A percentile compares a stretch with the other conserved stretches of the same genome.
Conservation (phyloP, 345 rosid genomes). For the Garcia nutans region DNA sequence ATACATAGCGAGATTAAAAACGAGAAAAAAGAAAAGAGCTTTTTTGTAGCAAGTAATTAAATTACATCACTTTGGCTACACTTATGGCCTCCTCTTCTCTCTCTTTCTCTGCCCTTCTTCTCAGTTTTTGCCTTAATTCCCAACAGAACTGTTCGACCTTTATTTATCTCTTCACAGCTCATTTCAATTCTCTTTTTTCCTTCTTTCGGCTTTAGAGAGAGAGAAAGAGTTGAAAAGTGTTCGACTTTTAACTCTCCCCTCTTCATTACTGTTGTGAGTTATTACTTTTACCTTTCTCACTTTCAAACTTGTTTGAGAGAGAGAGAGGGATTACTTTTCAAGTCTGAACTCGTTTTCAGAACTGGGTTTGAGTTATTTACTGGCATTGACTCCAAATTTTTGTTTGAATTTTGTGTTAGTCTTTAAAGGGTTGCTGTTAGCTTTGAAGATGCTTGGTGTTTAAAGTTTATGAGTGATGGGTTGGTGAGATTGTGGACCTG, state of each 20-base stretch:
- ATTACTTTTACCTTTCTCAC: not conserved
- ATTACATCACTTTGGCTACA: not conserved
- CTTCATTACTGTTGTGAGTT: constrained; percentile 27
- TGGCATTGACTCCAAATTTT: constrained; percentile 33
- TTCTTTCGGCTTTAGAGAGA: not conserved
- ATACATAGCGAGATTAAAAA: not conserved
- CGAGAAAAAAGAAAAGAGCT: not conserved
- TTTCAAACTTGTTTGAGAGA: not conserved
- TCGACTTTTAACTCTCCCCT: constrained; percentile 12
- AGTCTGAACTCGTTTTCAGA: constrained; percentile 4
- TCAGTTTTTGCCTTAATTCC: constrained; percentile 20
- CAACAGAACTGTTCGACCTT: constrained; percentile 20
- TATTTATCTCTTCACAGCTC: not conserved
- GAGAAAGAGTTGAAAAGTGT: constrained; percentile 12
- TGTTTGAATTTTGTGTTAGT: not conserved
- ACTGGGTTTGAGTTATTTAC: constrained; percentile 19
- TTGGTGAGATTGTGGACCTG: constrained; percentile 58
- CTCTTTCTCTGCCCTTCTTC: constrained; percentile 17
- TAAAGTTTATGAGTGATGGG: constrained; percentile 41
- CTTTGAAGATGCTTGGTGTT: constrained; percentile 45
- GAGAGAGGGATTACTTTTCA: constrained; percentile 2
- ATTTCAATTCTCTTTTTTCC: not conserved
- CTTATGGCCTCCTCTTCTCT: constrained; percentile 6
- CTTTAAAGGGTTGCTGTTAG: constrained; percentile 9
- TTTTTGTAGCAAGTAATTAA: constrained; percentile 13